phyloP scores from a whole-genome alignment of 2,329 filamentous ascomycete genomes.

The Fusarium sp. region DNA sequence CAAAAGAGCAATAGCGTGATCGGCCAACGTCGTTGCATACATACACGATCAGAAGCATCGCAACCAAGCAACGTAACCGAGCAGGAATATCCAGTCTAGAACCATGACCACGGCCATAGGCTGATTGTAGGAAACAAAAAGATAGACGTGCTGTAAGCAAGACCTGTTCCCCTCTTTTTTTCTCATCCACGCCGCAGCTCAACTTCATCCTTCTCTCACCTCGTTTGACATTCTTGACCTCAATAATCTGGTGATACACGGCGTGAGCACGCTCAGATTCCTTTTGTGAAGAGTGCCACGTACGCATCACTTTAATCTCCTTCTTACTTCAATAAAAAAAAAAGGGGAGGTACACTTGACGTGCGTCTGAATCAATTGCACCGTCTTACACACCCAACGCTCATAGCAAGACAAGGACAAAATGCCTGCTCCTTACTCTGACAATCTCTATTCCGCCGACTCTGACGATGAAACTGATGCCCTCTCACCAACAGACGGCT shows the following conservation, averaged over 20 bases:
- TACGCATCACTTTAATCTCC: neutral
- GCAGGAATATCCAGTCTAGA: neutral
- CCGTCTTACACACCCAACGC: conserved; percentile 15
- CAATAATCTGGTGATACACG: neutral
- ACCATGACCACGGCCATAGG: neutral
- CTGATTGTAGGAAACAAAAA: neutral
- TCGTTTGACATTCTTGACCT: neutral
- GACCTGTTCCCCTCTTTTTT: conserved; percentile 18
- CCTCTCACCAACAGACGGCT: conserved; percentile 61
- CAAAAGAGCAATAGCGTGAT: conserved; percentile 29
- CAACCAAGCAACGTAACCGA: conserved; percentile 15
- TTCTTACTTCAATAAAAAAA: neutral
- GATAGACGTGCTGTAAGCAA: conserved; percentile 6
- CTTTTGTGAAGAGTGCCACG: conserved; percentile 8
- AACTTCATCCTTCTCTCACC: conserved; percentile 1
- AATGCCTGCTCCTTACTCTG: conserved; percentile 58
- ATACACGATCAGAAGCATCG: conserved; percentile 12
- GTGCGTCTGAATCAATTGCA: neutral
- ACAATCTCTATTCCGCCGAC: conserved; percentile 57
- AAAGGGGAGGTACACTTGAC: neutral
- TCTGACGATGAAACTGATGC: conserved; percentile 47
- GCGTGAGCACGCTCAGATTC: neutral
- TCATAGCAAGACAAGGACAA: conserved; percentile 22
- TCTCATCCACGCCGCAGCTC: conserved; percentile 8
- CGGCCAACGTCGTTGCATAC: neutral